Evolutionary conservation across 2,329 filamentous ascomycete genomes (phyloP).

Genomic region (Nannizziopsis barbatae): DNA sequence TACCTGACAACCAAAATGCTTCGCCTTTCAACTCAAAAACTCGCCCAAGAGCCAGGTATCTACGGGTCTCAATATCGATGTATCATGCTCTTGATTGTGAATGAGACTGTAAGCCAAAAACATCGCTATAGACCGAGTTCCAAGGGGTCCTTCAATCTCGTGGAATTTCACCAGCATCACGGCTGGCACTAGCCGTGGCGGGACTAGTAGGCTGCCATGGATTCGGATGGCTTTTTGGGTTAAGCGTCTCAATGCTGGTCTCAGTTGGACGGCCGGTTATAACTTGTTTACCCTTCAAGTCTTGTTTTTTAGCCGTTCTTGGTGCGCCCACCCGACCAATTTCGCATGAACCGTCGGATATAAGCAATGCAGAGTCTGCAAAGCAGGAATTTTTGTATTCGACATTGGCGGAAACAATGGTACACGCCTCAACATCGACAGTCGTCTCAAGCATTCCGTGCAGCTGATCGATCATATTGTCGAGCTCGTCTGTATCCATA

Average conservation of each 20-base stretch:
- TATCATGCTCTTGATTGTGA: too few relatives aligned
- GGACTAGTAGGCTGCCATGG: conserved; percentile 2
- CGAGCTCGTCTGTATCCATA: conserved; percentile 13
- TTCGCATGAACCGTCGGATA: conserved; percentile 19
- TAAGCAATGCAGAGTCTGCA: conserved; percentile 18
- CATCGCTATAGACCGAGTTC: too few relatives aligned
- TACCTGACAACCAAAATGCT: too few relatives aligned
- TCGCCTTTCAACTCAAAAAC: too few relatives aligned
- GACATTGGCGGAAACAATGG: conserved; percentile 21
- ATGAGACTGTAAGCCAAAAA: background rate
- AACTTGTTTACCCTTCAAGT: background rate
- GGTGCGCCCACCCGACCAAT: conserved; percentile 9
- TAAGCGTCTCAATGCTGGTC: background rate
- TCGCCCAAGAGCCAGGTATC: too few relatives aligned
- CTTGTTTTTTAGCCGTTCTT: background rate
- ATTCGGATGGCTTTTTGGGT: background rate
- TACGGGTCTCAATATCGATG: too few relatives aligned
- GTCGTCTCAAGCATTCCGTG: conserved; percentile 22
- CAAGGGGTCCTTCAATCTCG: too few relatives aligned
- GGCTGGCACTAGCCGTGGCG: background rate
- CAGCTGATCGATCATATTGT: conserved; percentile 23
- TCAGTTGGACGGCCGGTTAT: background rate
- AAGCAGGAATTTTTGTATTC: conserved; percentile 27
- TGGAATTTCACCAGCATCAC: background rate
- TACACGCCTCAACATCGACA: conserved; percentile 14